A percentile compares a stretch with the other conserved stretches of the same genome.
phyloP scores from a whole-genome alignment of 495 filamentous ascomycete species.

The Xylaria venustula region DNA sequence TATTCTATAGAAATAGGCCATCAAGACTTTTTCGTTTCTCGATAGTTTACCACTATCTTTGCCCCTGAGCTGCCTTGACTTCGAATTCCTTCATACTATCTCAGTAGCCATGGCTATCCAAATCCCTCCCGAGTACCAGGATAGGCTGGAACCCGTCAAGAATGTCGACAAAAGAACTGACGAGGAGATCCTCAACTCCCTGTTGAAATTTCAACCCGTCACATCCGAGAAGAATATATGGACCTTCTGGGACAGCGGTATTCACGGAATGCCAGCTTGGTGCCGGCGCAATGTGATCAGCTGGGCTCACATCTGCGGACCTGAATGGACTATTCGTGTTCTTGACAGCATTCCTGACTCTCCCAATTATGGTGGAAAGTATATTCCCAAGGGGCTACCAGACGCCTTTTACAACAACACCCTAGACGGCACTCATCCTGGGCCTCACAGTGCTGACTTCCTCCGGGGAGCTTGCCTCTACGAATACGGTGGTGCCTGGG shows the following conservation, averaged over 20 bases:
- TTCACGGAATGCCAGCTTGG: constrained; percentile 28
- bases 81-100: too few relatives aligned
- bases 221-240: constrained; percentile 34
- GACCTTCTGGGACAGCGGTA: constrained; percentile 30
- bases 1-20: not conserved
- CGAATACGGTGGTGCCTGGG: constrained; percentile 24
- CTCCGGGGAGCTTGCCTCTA: constrained; percentile 29
- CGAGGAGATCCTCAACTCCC: not conserved
- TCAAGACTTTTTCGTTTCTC: too few relatives aligned
- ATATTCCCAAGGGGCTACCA: constrained; percentile 16
- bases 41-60: not conserved
- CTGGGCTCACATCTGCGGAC: constrained; percentile 9
- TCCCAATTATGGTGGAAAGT: constrained; percentile 2
- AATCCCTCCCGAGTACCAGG: not conserved
- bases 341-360: not conserved
- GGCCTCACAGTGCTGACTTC: constrained; percentile 32
- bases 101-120: not conserved
- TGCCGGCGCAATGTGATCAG: constrained; percentile 25
- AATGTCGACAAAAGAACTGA: constrained; percentile 5
- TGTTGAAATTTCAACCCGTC: constrained; percentile 8
- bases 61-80: too few relatives aligned
- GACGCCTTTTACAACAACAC: constrained; percentile 22
- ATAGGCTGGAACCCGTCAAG: not conserved
- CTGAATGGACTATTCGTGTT: constrained; percentile 8
- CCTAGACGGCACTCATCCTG: constrained; percentile 27